phyloP scores from a whole-genome alignment of 2,329 filamentous ascomycete genomes.

The Monascus ruber region DNA sequence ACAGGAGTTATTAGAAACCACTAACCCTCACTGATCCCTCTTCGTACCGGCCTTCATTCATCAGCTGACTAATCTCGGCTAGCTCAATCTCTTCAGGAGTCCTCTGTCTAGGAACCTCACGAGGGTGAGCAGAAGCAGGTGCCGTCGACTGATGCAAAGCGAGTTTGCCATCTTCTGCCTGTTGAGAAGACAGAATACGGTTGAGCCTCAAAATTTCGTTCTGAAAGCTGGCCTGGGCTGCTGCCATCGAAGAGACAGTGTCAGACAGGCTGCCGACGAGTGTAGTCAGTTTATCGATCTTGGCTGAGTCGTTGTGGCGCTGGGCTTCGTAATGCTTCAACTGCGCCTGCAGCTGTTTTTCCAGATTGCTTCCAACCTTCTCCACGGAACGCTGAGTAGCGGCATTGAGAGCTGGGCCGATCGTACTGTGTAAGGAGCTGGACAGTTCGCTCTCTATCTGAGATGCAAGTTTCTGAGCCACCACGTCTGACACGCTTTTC shows the following conservation, averaged over 20 bases:
- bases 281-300: slow-evolving; percentile 48
- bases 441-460: slow-evolving; percentile 61
- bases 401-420: slow-evolving; percentile 56
- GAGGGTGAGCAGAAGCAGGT: slow-evolving; percentile 5
- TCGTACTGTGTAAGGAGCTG: slow-evolving; percentile 47
- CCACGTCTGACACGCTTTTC: slow-evolving; percentile 59
- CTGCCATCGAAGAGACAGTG: slow-evolving; percentile 33
- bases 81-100: slow-evolving; percentile 30
- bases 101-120: slow-evolving; percentile 6
- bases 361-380: slow-evolving; percentile 56
- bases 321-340: slow-evolving; percentile 41
- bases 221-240: slow-evolving; percentile 31
- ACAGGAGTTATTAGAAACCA: slow-evolving; percentile 1
- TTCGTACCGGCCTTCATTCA: slow-evolving; percentile 30
- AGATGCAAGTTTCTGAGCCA: slow-evolving; percentile 54
- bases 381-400: slow-evolving; percentile 56
- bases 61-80: slow-evolving; percentile 29
- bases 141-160: slow-evolving; percentile 11
- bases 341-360: slow-evolving; percentile 46
- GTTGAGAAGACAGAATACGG: slow-evolving; percentile 17
- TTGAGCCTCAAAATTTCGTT: slow-evolving; percentile 28
- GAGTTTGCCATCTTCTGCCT: slow-evolving; percentile 9
- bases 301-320: slow-evolving; percentile 43
- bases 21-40: slow-evolving; percentile 35
- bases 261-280: slow-evolving; percentile 46